Evolutionary conservation across 2,329 filamentous ascomycete genomes (phyloP), one percentile per base, ranked within the genome.

Genomic region (Cephalotrichum gorgonifer): DNA sequence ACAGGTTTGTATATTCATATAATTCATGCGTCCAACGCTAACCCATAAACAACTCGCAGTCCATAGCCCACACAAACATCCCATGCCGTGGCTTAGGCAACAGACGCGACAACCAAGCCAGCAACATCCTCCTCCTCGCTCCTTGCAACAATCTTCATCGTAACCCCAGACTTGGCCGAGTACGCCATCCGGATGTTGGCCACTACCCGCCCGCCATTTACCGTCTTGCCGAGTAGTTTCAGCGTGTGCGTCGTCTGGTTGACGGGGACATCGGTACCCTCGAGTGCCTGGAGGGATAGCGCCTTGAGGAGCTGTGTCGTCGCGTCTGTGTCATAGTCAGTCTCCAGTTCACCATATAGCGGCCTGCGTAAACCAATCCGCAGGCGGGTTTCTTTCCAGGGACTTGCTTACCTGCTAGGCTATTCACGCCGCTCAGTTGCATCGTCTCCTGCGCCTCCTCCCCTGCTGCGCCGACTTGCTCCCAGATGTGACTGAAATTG

Each of bases 401-500:
- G n/a, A n/a, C n/a, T n/a, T n/a, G n/a, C 83, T 60, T 81, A 94
- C 89, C 89, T 62, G 86, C 79, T 68, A 98, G 94, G 61, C 86
- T 89, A 81, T 94, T 95, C 61, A 93, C 82, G 57, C 85, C 85
- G 60, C 83, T 83, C 56, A 96, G 74, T 67, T 91, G 88, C 64
- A 95, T 72, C 33, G 91, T 98, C 72, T 97, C 93, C 54, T 87
- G 86, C 4, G 86, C 86, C 63, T 95, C 87, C 61, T 95, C 88
- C 47, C 90, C 89, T 26, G 86, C 75, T n/a, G 87, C 86, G 48
- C 88, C 88, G 48, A 91, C 81, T 67, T 95, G 88, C 66, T 95
- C 88, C 91, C 91, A 98, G 44, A 97, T 79, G 60, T 95, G 88
- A 62, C 87, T 88, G 64, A 97, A 98, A 74, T 88, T 95, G 64